These are phyloP conservation scores for Leucaena leucocephala DNA, from an alignment of 306 rosid genomes.

Conservation along the genomic window DNA sequence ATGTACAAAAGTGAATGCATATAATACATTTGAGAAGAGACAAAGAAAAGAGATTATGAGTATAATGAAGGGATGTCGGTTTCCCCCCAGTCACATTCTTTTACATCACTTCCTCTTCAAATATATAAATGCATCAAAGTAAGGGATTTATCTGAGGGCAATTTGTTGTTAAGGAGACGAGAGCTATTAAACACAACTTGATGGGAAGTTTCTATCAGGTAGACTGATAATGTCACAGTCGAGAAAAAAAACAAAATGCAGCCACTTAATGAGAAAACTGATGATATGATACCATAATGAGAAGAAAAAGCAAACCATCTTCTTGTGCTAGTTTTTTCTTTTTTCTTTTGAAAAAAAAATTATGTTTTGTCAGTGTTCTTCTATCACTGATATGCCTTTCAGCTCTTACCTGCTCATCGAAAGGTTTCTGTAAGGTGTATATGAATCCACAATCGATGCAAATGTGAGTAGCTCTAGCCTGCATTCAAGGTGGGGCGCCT, in stretches of 20 bases:
- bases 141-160: background rate
- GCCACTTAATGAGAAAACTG: background rate
- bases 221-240: background rate
- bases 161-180: background rate
- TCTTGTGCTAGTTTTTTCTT: background rate
- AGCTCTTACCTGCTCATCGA: constrained; percentile 75
- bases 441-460: constrained; percentile 95
- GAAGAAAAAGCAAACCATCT: no score
- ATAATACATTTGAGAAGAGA: background rate
- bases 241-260: constrained; percentile 13
- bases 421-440: constrained; percentile 78
- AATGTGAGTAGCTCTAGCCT: constrained; percentile 98
- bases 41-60: background rate
- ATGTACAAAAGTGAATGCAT: background rate
- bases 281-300: background rate
- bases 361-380: background rate
- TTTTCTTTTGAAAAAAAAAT: no score
- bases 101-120: background rate
- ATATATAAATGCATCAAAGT: background rate
- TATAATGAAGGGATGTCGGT: background rate
- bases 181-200: background rate
- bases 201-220: background rate
- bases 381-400: background rate
- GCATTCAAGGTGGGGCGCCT: constrained; percentile 45
- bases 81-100: background rate